A percentile compares a stretch with the other conserved stretches of the same genome.
Conservation (phyloP, 768 basidiomycete species). For the Tylopilus vinaceipallidus region DNA sequence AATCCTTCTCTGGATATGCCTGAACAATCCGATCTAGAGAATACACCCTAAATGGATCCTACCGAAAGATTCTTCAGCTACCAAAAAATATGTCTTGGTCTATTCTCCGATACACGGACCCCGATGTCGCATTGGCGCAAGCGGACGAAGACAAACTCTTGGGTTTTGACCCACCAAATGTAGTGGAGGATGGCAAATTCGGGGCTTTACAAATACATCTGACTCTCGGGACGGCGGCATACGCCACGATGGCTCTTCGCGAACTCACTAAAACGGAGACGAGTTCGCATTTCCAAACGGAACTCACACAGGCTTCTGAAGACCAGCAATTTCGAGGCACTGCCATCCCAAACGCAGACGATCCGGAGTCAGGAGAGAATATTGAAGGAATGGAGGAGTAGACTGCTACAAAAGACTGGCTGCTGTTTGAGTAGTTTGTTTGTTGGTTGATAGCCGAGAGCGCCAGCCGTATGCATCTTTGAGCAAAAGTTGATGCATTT, state of each 20-base stretch:
- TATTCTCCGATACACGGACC: slow-evolving; percentile 86
- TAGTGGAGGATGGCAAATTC: slow-evolving; percentile 75
- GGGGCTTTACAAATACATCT: slow-evolving; percentile 84
- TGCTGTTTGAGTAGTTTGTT: not conserved
- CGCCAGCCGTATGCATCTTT: no score
- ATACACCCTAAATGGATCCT: slow-evolving; percentile 89
- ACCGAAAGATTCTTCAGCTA: slow-evolving; percentile 85
- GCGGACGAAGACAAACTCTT: slow-evolving; percentile 94
- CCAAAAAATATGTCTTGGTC: slow-evolving; percentile 83
- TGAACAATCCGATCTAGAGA: slow-evolving; percentile 52
- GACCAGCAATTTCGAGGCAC: slow-evolving; percentile 77
- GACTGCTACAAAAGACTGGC: not conserved
- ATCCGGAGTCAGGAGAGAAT: slow-evolving; percentile 21
- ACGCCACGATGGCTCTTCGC: slow-evolving; percentile 97
- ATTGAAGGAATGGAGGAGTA: slow-evolving; percentile 7
- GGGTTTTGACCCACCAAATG: slow-evolving; percentile 68
- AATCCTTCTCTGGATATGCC: not conserved
- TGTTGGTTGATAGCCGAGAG: no score
- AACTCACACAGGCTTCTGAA: slow-evolving; percentile 71
- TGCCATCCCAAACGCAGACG: slow-evolving; percentile 25
- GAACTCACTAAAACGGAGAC: slow-evolving; percentile 96
- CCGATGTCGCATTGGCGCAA: slow-evolving; percentile 87
- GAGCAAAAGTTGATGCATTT: not conserved
- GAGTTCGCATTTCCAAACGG: slow-evolving; percentile 86
- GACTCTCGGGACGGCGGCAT: slow-evolving; percentile 86